Evolutionary conservation across 2,329 filamentous ascomycete genomes (phyloP).

Genomic region (Arthroderma sp.): DNA sequence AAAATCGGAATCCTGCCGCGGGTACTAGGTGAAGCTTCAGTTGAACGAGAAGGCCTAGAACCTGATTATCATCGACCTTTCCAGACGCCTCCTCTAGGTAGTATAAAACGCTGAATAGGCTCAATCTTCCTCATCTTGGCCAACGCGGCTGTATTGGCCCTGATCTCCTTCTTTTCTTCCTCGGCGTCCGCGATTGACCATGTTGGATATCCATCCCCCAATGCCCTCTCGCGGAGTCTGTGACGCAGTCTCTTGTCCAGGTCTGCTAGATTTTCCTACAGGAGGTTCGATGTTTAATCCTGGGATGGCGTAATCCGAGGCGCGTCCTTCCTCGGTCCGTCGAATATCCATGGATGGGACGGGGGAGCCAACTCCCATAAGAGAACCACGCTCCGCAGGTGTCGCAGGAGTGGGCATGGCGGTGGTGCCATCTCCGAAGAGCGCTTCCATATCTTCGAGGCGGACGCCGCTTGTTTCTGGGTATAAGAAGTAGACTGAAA

Average conservation of each 20-base stretch:
- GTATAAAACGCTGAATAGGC: neutral
- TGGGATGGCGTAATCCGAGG: slow-evolving; percentile 58
- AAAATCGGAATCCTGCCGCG: no score
- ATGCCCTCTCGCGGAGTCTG: slow-evolving; percentile 40
- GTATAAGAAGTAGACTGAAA: slow-evolving; percentile 85
- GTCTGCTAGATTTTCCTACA: slow-evolving; percentile 30
- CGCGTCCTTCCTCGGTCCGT: slow-evolving; percentile 30
- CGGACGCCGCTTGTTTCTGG: slow-evolving; percentile 92
- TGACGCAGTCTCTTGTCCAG: slow-evolving; percentile 19
- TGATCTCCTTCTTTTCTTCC: slow-evolving; percentile 25
- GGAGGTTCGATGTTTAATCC: slow-evolving; percentile 72
- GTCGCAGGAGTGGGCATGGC: slow-evolving; percentile 66
- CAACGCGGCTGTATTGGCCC: slow-evolving; percentile 32
- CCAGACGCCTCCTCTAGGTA: no score
- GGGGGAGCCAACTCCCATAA: slow-evolving; percentile 67
- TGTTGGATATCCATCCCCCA: slow-evolving; percentile 56
- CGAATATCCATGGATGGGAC: slow-evolving; percentile 64
- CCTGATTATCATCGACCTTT: neutral
- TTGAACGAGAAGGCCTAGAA: no score
- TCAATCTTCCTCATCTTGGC: slow-evolving; percentile 32
- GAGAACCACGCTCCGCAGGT: slow-evolving; percentile 65
- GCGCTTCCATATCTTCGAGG: slow-evolving; percentile 86
- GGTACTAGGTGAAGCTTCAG: no score
- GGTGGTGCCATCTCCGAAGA: slow-evolving; percentile 89
- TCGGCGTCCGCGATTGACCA: slow-evolving; percentile 42